Evolutionary conservation across 306 rosid genomes (phyloP).

Genomic region (Glycine soja): DNA sequence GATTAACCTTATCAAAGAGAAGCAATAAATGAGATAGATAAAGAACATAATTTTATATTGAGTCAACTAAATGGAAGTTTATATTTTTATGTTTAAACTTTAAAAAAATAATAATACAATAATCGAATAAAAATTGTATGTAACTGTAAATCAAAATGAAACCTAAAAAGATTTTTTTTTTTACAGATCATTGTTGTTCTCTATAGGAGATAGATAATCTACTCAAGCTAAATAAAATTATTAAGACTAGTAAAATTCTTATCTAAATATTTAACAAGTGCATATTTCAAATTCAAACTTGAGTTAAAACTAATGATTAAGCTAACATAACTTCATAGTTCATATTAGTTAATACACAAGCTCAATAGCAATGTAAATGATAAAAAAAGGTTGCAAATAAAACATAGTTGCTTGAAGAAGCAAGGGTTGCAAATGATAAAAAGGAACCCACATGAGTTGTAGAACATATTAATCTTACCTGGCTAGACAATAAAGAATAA

Average conservation of each 20-base stretch:
- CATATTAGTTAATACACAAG: too few relatives aligned
- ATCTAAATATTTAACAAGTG: too few relatives aligned
- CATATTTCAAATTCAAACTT: too few relatives aligned
- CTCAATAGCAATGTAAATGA: too few relatives aligned
- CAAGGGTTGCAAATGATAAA: not conserved
- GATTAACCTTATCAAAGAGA: not conserved
- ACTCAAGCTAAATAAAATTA: too few relatives aligned
- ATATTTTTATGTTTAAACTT: not conserved
- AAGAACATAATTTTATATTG: not conserved
- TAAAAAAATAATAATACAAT: not conserved
- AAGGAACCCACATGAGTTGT: not conserved
- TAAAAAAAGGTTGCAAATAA: not conserved
- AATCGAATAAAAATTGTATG: not conserved
- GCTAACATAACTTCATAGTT: too few relatives aligned
- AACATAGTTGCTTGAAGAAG: too few relatives aligned
- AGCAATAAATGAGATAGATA: not conserved
- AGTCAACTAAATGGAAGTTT: not conserved
- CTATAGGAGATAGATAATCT: too few relatives aligned
- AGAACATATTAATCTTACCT: not conserved
- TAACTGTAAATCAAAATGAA: not conserved
- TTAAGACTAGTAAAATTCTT: too few relatives aligned
- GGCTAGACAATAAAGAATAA: not conserved
- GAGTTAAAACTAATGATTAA: too few relatives aligned
- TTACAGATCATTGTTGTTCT: too few relatives aligned
- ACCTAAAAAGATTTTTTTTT: too few relatives aligned